Base-by-base conservation (phyloP, 2,329 filamentous ascomycete species). In the Alternaria burnsii region DNA sequence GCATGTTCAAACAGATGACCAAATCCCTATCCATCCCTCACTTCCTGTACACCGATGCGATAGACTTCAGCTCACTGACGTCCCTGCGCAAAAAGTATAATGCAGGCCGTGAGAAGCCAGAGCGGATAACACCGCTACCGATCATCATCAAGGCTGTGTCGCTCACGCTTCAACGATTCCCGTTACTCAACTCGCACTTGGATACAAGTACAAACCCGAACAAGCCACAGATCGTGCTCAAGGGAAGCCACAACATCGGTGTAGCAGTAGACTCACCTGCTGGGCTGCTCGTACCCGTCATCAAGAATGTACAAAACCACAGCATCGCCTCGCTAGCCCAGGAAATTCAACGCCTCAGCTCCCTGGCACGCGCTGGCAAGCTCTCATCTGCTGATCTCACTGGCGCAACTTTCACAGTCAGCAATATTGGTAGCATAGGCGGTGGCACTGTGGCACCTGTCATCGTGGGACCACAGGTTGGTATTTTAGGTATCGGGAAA, bases 1-100 rank as follows among this genome's bases (percentile, higher is more conserved):
- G 93, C 75, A 99, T 99, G 95, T 98, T 97, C 88, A 97, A 96
- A 82, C 87, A 89, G 61, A 99, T 99, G 95, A 97, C 94, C 14
- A 89, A 89, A 59, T 97, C 94, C 3, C 86, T 99, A 65, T 87
- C 81, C 52, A 98, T 97, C 71, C 95, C 95, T 0, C 95, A 98
- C 80, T 97, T 99, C 81, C 87, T 98, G 62, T 99, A 97, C 81
- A 91, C 93, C 40, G 93, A 97, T 79, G 92, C 94, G 75, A 84
- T 97, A 51, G 91, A 96, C 81, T 90, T 97, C 77, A 89, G 91
- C 43, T 83, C 86, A 40, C 86, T 99, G 5, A 88, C 88, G 59
- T 80, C 86, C 50, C 85, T 97, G 53, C 91, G 95, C 47, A 83
- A 84, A 63, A 89, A 88, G 48, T 86, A 97, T 59, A 97, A 97